Conservation (phyloP, 371 early-diverging fungal genomes). For the Saksenaea oblongispora region DNA sequence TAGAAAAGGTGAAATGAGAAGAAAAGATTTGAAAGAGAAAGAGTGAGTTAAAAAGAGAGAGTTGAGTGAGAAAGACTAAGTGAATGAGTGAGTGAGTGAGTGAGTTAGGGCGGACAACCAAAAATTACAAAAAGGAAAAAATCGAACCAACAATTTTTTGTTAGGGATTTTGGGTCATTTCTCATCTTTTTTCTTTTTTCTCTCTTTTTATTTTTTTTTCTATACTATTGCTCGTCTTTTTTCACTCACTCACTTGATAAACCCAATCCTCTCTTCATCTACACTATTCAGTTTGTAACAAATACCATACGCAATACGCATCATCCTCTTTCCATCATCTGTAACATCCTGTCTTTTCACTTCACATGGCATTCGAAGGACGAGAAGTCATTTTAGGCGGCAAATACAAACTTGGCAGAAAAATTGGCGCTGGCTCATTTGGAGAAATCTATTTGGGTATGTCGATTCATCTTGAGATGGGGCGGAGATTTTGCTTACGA, state of each 20-base stretch:
- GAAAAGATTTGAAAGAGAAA: too few species aligned
- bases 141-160: background rate
- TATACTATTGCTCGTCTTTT: background rate
- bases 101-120: background rate
- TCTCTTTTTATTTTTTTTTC: constrained; percentile 1
- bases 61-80: too few species aligned
- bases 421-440: constrained; percentile 99
- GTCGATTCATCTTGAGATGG: constrained; percentile 3
- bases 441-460: constrained; percentile 98
- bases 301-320: background rate
- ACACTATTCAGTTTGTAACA: background rate
- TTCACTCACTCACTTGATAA: background rate
- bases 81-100: too few species aligned
- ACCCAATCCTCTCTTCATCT: background rate
- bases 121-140: constrained; percentile 13
- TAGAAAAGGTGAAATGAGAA: too few species aligned
- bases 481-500: constrained; percentile 3
- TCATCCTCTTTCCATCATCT: background rate
- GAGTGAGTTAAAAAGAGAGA: too few species aligned
- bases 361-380: constrained; percentile 48
- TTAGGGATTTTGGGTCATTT: background rate
- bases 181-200: constrained; percentile 8
- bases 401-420: constrained; percentile 93
- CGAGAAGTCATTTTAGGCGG: constrained; percentile 64
- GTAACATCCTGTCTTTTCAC: constrained; percentile 4